Percentiles rank a stretch among this genome's conserved stretches.
Evolutionary conservation across 108 stramenopile species (phyloP).

Genomic region (Fistulifera pelliculosa): DNA sequence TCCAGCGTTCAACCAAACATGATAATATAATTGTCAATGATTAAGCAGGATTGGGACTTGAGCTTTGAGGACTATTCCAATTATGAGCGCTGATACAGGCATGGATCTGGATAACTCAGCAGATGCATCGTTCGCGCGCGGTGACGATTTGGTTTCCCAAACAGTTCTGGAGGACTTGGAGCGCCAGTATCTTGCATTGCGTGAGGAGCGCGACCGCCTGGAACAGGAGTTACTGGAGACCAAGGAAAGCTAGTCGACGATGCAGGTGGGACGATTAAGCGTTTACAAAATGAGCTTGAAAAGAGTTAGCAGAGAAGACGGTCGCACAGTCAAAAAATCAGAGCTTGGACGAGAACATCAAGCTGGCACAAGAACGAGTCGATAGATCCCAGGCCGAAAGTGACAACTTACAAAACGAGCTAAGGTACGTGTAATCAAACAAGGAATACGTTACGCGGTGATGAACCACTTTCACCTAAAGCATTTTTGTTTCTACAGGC

Average conservation of each 20-base stretch:
- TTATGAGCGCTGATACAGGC: too few species aligned
- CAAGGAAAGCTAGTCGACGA: background rate
- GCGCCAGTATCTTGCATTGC: constrained; percentile 7
- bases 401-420: constrained; percentile 57
- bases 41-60: too few species aligned
- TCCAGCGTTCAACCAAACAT: too few species aligned
- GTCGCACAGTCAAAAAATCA: background rate
- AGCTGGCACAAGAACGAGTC: constrained; percentile 18
- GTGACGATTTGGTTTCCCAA: too few species aligned
- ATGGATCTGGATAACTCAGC: too few species aligned
- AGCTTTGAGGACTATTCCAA: too few species aligned
- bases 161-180: constrained; percentile 14
- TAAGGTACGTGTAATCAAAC: constrained; percentile 47
- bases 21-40: too few species aligned
- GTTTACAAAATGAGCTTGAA: constrained; percentile 16
- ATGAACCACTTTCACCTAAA: too few species aligned
- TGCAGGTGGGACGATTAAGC: constrained; percentile 5
- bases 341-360: constrained; percentile 6
- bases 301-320: constrained; percentile 15
- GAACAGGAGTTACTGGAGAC: background rate
- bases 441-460: background rate
- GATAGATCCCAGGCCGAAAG: constrained; percentile 45
- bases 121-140: too few species aligned
- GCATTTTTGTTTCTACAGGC: constrained; percentile 17
- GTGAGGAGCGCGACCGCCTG: constrained; percentile 6